These are phyloP conservation scores for Westerdykella aurantiaca DNA, from an alignment of 2,329 filamentous ascomycete species.

Conservation along the genomic window DNA sequence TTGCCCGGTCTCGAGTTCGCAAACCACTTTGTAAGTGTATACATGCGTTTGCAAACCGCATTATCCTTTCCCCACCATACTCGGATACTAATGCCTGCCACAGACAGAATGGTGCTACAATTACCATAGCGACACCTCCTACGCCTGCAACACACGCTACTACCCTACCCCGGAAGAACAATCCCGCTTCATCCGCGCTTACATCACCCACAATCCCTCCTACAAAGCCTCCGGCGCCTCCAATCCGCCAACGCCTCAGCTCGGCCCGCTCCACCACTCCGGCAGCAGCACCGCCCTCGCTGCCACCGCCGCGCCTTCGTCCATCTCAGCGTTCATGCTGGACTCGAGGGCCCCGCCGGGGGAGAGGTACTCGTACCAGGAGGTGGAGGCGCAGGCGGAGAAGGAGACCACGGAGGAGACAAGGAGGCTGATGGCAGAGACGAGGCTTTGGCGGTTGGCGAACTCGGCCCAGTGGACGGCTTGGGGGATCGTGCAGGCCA, in stretches of 20 bases:
- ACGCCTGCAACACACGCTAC: slow-evolving; percentile 59
- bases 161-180: slow-evolving; percentile 83
- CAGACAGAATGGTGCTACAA: slow-evolving; percentile 94
- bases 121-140: slow-evolving; percentile 70
- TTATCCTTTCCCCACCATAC: slow-evolving; percentile 4
- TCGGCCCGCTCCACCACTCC: slow-evolving; percentile 25
- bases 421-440: slow-evolving; percentile 67
- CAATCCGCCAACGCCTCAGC: slow-evolving; percentile 37
- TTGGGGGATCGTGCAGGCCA: slow-evolving; percentile 95
- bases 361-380: slow-evolving; percentile 28
- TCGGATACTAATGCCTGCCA: slow-evolving; percentile 3
- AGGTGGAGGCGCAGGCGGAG: slow-evolving; percentile 49
- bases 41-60: background rate
- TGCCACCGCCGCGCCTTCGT: slow-evolving; percentile 29
- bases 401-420: slow-evolving; percentile 61
- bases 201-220: slow-evolving; percentile 73
- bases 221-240: slow-evolving; percentile 51
- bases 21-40: slow-evolving; percentile 73
- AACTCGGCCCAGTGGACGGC: slow-evolving; percentile 89
- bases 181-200: slow-evolving; percentile 75
- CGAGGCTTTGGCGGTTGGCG: slow-evolving; percentile 76
- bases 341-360: slow-evolving; percentile 49
- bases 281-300: slow-evolving; percentile 30
- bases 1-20: slow-evolving; percentile 83
- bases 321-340: slow-evolving; percentile 65